phyloP scores from a whole-genome alignment of 371 early-diverging fungal genomes.

The Rhizopus stolonifer region DNA sequence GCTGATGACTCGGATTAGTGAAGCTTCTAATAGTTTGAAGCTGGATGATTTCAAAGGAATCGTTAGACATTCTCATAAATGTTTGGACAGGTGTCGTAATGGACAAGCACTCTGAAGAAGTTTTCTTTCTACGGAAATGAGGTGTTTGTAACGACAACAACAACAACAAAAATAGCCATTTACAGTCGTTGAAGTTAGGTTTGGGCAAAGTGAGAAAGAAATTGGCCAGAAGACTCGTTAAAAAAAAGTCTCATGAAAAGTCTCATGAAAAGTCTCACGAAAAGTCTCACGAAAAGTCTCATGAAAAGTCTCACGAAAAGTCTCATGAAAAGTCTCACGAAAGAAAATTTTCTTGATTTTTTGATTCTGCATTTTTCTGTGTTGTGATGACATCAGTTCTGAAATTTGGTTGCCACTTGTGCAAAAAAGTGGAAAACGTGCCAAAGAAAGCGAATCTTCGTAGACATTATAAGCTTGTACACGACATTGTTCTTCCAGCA shows the following conservation, averaged over 20 bases:
- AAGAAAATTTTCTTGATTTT: slow-evolving; percentile 2
- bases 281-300: no score
- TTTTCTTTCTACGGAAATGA: no score
- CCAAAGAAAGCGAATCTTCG: slow-evolving; percentile 11
- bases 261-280: background rate
- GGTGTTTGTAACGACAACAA: background rate
- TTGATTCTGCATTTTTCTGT: slow-evolving; percentile 10
- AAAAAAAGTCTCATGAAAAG: background rate
- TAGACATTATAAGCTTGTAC: slow-evolving; percentile 9
- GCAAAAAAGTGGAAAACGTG: slow-evolving; percentile 8
- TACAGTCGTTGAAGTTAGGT: slow-evolving; percentile 3
- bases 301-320: background rate
- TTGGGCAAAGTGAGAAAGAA: slow-evolving; percentile 8
- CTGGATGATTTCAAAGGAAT: no score
- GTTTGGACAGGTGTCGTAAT: no score
- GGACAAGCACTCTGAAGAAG: no score
- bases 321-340: no score
- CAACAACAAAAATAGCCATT: background rate
- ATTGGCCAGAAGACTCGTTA: slow-evolving; percentile 6
- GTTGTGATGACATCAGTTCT: slow-evolving; percentile 6
- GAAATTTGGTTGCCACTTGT: slow-evolving; percentile 8
- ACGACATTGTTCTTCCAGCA: slow-evolving; percentile 10
- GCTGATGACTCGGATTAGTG: slow-evolving; percentile 11
- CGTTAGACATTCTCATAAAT: no score
- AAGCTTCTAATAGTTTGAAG: no score